phyloP scores from a whole-genome alignment of 139 green algal species.

The Chlorella vulgaris region DNA sequence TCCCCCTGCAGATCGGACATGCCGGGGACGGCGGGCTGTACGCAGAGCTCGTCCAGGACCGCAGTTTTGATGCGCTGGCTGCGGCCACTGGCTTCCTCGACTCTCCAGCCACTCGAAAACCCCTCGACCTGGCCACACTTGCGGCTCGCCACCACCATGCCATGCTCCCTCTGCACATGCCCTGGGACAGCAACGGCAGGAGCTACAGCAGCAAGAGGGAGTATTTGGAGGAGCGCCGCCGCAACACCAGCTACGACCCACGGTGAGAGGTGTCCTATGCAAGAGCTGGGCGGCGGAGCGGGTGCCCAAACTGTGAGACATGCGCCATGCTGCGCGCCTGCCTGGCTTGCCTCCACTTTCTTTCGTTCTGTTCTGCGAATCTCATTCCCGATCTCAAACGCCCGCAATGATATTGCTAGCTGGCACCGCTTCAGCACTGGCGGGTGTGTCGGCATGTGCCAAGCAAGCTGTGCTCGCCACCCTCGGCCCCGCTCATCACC shows the following conservation, averaged over 20 bases:
- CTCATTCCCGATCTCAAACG: too few species aligned
- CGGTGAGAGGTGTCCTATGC: neutral
- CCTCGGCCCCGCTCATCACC: neutral
- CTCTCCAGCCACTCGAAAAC: neutral
- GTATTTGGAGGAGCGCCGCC: neutral
- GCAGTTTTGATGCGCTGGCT: constrained; percentile 52
- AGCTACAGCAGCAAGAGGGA: constrained; percentile 16
- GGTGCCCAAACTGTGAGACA: too few species aligned
- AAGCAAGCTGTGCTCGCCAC: neutral
- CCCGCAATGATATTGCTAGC: too few species aligned
- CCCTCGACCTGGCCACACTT: constrained; percentile 14
- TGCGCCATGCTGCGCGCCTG: too few species aligned
- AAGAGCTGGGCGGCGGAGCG: too few species aligned
- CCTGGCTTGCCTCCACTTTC: neutral
- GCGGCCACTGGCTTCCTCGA: constrained; percentile 30
- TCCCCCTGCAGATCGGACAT: constrained; percentile 51
- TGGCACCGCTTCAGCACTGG: neutral
- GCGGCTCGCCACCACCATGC: neutral
- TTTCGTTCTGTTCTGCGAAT: too few species aligned
- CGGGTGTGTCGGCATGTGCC: neutral
- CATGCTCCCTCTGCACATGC: neutral
- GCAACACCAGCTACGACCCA: neutral
- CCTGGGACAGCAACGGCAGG: neutral
- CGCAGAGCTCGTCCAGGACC: constrained; percentile 61
- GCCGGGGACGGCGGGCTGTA: constrained; percentile 64